Conservation (phyloP, 257 asterid species). For the Nicotiana attenuata region DNA sequence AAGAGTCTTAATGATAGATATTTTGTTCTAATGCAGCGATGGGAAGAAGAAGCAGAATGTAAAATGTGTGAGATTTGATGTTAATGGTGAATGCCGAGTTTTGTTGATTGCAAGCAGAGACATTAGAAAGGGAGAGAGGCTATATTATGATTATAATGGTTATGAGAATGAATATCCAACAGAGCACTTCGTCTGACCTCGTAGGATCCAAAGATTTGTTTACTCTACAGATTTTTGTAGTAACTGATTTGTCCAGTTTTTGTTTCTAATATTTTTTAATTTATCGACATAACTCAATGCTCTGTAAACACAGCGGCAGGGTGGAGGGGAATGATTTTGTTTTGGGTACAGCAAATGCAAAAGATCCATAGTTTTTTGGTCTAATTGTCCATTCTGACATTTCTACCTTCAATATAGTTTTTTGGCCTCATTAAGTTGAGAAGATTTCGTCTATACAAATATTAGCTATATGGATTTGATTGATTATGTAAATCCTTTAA, state of each 20-base stretch:
- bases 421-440: background rate
- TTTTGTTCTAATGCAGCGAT: constrained; percentile 41
- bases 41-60: constrained; percentile 91
- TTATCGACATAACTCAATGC: background rate
- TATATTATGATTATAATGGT: constrained; percentile 88
- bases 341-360: background rate
- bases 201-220: background rate
- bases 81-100: constrained; percentile 71
- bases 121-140: constrained; percentile 73
- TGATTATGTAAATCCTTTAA: background rate
- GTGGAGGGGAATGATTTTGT: background rate
- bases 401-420: background rate
- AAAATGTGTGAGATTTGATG: constrained; percentile 73
- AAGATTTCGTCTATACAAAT: background rate
- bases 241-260: background rate
- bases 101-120: constrained; percentile 74
- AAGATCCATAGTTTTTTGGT: background rate
- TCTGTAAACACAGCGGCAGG: background rate
- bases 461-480: background rate
- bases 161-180: constrained; percentile 90
- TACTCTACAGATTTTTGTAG: background rate
- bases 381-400: background rate
- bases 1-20: background rate
- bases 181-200: constrained; percentile 62
- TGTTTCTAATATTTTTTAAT: background rate